Evolutionary conservation across 2,329 filamentous ascomycete genomes (phyloP).

Genomic region (Plectosphaerella cucumerina): DNA sequence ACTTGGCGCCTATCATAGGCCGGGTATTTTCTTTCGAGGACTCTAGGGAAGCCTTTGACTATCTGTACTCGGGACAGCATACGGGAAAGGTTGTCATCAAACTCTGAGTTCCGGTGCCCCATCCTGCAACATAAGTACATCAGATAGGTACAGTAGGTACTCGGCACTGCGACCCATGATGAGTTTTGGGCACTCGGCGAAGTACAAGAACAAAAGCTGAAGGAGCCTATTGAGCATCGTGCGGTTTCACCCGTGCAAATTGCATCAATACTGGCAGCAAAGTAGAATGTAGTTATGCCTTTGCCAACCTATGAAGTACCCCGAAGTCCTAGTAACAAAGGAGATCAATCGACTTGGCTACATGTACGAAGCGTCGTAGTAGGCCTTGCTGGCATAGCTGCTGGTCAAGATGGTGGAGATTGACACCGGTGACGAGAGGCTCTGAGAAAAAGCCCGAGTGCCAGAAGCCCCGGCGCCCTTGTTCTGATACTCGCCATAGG

Average conservation of each 20-base stretch:
- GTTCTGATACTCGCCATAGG: constrained; percentile 57
- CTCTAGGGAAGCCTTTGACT: constrained; percentile 2
- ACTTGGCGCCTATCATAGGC: constrained; percentile 1
- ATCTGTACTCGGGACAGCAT: constrained; percentile 5
- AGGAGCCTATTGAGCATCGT: too few species aligned
- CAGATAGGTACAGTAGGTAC: too few species aligned
- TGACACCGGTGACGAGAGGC: constrained; percentile 27
- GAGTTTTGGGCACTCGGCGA: too few species aligned
- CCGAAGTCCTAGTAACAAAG: too few species aligned
- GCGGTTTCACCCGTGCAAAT: too few species aligned
- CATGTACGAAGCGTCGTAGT: constrained; percentile 22
- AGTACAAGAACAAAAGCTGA: too few species aligned
- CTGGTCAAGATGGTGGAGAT: constrained; percentile 23
- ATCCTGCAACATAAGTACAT: too few species aligned
- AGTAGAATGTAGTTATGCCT: too few species aligned
- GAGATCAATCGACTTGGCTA: constrained; percentile 6
- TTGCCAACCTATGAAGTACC: too few species aligned
- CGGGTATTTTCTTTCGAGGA: constrained; percentile 3
- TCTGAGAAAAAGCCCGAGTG: constrained; percentile 40
- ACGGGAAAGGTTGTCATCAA: constrained; percentile 6
- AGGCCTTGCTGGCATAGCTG: constrained; percentile 17
- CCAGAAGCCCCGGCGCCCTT: constrained; percentile 51
- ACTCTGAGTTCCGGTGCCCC: neutral
- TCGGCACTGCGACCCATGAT: too few species aligned
- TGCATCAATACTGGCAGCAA: too few species aligned